These are phyloP conservation scores for Cudoniella acicularis DNA, from an alignment of 495 filamentous ascomycete genomes.

Conservation along the genomic window DNA sequence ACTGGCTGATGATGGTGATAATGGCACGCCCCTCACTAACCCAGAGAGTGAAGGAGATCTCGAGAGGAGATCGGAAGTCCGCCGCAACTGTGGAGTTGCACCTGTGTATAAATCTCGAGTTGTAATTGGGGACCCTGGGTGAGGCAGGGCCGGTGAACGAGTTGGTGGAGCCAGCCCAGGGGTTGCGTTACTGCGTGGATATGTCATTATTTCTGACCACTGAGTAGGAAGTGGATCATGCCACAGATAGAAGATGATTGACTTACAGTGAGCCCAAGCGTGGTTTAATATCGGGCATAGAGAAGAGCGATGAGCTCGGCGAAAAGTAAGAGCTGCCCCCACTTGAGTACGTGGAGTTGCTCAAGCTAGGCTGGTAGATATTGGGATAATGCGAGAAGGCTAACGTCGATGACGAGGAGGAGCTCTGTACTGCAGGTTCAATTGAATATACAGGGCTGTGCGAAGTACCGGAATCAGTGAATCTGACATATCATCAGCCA, in stretches of 20 bases:
- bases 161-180: slow-evolving; percentile 54
- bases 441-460: slow-evolving; percentile 27
- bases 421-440: slow-evolving; percentile 15
- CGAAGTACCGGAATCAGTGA: slow-evolving; percentile 19
- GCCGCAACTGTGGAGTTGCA: slow-evolving; percentile 43
- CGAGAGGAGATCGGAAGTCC: slow-evolving; percentile 42
- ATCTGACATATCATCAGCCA: slow-evolving; percentile 27
- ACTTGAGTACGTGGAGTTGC: slow-evolving; percentile 15
- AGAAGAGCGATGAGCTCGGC: slow-evolving; percentile 13
- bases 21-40: slow-evolving; percentile 43
- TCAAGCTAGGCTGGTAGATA: slow-evolving; percentile 19
- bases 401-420: slow-evolving; percentile 14
- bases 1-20: slow-evolving; percentile 45
- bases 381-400: slow-evolving; percentile 16
- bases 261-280: slow-evolving; percentile 25
- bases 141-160: slow-evolving; percentile 46
- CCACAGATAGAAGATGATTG: not conserved
- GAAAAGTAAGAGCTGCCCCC: slow-evolving; percentile 17
- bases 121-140: slow-evolving; percentile 40
- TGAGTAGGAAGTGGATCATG: slow-evolving; percentile 4
- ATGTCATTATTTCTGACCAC: slow-evolving; percentile 22
- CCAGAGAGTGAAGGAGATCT: slow-evolving; percentile 45
- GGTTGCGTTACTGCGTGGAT: slow-evolving; percentile 42
- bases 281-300: slow-evolving; percentile 28
- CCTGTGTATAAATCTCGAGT: slow-evolving; percentile 47